Percentiles rank a stretch among this genome's conserved stretches.
Evolutionary conservation across 1,284 basidiomycete species (phyloP).

Genomic region (Boletus mariae): DNA sequence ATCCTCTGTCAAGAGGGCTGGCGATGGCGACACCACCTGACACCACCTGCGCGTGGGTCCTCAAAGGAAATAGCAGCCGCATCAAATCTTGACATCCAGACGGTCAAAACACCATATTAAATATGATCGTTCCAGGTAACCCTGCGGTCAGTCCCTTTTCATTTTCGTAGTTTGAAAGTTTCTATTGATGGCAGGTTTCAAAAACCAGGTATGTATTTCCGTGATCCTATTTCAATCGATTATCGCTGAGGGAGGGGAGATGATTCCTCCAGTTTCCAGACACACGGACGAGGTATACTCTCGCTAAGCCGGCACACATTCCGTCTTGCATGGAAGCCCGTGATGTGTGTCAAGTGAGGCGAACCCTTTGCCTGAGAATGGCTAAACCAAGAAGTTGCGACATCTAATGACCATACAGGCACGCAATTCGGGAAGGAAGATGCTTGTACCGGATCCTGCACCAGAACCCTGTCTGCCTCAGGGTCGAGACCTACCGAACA

Average conservation of each 20-base stretch:
- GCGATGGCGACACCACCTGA: neutral
- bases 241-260: neutral
- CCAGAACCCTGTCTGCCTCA: constrained; percentile 15
- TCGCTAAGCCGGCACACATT: constrained; percentile 1
- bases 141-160: constrained; percentile 1
- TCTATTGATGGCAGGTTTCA: constrained; percentile 1
- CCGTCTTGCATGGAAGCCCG: constrained; percentile 3
- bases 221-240: neutral
- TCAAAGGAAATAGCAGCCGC: neutral
- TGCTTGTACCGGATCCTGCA: constrained; percentile 22
- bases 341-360: constrained; percentile 4
- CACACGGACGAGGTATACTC: neutral
- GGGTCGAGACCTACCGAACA: constrained; percentile 19
- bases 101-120: neutral
- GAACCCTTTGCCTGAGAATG: constrained; percentile 16
- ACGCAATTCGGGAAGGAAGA: constrained; percentile 7
- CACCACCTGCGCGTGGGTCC: neutral
- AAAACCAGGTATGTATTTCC: neutral
- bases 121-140: constrained; percentile 1
- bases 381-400: neutral
- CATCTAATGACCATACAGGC: neutral
- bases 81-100: neutral
- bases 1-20: neutral
- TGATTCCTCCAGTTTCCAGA: neutral
- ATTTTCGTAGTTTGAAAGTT: constrained; percentile 9